These are phyloP conservation scores for Colletotrichum viniferum DNA, from an alignment of 2,329 filamentous ascomycete genomes.

Conservation along the genomic window DNA sequence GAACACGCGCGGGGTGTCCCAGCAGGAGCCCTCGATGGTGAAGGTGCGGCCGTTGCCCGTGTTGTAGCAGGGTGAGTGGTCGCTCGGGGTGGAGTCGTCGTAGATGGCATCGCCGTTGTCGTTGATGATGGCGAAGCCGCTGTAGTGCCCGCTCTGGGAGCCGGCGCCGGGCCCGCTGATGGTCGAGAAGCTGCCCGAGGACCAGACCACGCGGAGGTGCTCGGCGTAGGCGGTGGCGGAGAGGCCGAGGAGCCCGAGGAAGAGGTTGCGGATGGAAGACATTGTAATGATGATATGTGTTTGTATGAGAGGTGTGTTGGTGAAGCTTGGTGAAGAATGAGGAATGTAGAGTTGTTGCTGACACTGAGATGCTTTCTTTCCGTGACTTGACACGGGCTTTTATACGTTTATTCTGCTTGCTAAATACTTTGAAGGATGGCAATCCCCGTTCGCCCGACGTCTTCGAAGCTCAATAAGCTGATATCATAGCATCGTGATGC, in stretches of 20 bases:
- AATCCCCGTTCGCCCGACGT: background rate
- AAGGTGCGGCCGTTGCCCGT: slow-evolving; percentile 1
- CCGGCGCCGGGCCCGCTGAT: background rate
- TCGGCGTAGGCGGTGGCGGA: background rate
- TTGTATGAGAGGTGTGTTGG: background rate
- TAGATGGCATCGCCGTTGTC: background rate
- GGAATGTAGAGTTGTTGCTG: background rate
- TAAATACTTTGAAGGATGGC: background rate
- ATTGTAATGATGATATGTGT: background rate
- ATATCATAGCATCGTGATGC: background rate
- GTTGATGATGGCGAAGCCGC: background rate
- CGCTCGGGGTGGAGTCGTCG: background rate
- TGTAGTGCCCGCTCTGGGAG: background rate
- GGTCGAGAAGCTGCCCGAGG: background rate
- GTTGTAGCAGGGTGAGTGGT: slow-evolving; percentile 1
- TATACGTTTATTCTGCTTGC: background rate
- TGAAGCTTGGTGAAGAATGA: background rate
- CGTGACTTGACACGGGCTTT: background rate
- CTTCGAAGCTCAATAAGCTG: background rate
- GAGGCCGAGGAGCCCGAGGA: background rate
- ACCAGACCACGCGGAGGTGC: slow-evolving; percentile 1
- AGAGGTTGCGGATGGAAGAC: background rate
- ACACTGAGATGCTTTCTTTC: background rate
- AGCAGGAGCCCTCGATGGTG: background rate
- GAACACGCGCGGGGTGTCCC: background rate